Percentiles rank a stretch among this genome's conserved stretches.
These are phyloP conservation scores for Trametes cingulata DNA, from an alignment of 768 basidiomycete genomes.

Conservation along the genomic window DNA sequence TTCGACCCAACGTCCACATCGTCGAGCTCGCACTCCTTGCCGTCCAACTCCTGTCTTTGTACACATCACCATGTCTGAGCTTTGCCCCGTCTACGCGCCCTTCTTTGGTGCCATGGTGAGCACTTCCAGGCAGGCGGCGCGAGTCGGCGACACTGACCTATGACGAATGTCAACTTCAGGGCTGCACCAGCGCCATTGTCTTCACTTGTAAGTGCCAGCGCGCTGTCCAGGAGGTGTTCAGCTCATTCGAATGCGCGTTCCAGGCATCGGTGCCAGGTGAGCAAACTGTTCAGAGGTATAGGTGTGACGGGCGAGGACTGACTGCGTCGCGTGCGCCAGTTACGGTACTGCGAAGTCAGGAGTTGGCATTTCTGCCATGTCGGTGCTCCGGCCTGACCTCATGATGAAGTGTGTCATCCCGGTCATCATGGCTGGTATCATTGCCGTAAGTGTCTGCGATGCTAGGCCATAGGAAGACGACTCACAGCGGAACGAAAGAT, in stretches of 20 bases:
- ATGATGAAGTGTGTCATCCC: constrained; percentile 99
- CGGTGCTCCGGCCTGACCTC: constrained; percentile 91
- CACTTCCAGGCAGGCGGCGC: constrained; percentile 1
- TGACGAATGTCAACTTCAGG: constrained; percentile 47
- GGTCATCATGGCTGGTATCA: constrained; percentile 99
- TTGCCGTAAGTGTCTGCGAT: constrained; percentile 69
- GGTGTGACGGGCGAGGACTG: constrained; percentile 8
- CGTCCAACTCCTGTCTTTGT: constrained; percentile 21
- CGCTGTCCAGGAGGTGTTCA: background rate
- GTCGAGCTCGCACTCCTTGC: constrained; percentile 14
- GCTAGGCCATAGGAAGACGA: no score
- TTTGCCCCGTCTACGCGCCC: constrained; percentile 94
- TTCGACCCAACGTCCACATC: constrained; percentile 22
- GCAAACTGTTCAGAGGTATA: constrained; percentile 22
- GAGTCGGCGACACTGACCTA: constrained; percentile 9
- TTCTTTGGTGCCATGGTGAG: constrained; percentile 97
- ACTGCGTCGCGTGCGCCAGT: constrained; percentile 43
- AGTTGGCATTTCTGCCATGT: constrained; percentile 97
- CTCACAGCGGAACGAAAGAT: constrained; percentile 51
- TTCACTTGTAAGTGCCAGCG: constrained; percentile 79
- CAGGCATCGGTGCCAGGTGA: constrained; percentile 87
- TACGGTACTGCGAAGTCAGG: constrained; percentile 99
- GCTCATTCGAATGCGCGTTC: background rate
- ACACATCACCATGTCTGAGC: constrained; percentile 60
- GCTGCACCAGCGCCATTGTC: constrained; percentile 94